Percentiles rank a stretch among this genome's conserved stretches.
Conservation (phyloP, 2,329 filamentous ascomycete species). For the Echinosphaeria canescens region DNA sequence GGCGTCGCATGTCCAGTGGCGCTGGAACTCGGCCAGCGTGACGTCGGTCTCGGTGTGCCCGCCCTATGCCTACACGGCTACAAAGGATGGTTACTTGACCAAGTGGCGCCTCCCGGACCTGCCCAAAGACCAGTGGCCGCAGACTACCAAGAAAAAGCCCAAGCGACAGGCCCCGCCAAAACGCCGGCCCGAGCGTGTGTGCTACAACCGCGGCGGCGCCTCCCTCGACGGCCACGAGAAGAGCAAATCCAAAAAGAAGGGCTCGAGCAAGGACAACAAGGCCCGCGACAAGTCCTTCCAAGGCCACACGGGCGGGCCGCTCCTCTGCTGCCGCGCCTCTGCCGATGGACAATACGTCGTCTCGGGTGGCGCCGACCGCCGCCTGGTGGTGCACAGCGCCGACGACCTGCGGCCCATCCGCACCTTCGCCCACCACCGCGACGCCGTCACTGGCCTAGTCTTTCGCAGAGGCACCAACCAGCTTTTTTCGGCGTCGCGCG, state of each 20-base stretch:
- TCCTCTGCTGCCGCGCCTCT: constrained; percentile 69
- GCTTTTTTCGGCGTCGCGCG: constrained; percentile 74
- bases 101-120: constrained; percentile 74
- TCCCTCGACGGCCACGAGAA: constrained; percentile 15
- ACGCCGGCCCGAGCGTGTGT: constrained; percentile 41
- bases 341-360: constrained; percentile 80
- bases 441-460: constrained; percentile 62
- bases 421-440: constrained; percentile 81
- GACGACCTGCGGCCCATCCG: constrained; percentile 56
- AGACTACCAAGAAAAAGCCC: constrained; percentile 33
- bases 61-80: constrained; percentile 72
- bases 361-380: constrained; percentile 70
- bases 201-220: constrained; percentile 32
- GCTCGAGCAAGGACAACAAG: neutral
- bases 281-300: constrained; percentile 28
- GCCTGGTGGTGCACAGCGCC: constrained; percentile 76
- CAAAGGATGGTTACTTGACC: constrained; percentile 63
- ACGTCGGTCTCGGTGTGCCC: constrained; percentile 63
- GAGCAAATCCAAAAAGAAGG: neutral
- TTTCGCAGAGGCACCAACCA: constrained; percentile 83
- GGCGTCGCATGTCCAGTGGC: constrained; percentile 50
- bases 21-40: constrained; percentile 54
- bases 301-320: constrained; percentile 52
- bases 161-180: constrained; percentile 37
- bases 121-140: constrained; percentile 34